Evolutionary conservation across 2,329 filamentous ascomycete species (phyloP), one percentile per base, ranked within the genome.

Genomic region (Aureobasidium zeae): DNA sequence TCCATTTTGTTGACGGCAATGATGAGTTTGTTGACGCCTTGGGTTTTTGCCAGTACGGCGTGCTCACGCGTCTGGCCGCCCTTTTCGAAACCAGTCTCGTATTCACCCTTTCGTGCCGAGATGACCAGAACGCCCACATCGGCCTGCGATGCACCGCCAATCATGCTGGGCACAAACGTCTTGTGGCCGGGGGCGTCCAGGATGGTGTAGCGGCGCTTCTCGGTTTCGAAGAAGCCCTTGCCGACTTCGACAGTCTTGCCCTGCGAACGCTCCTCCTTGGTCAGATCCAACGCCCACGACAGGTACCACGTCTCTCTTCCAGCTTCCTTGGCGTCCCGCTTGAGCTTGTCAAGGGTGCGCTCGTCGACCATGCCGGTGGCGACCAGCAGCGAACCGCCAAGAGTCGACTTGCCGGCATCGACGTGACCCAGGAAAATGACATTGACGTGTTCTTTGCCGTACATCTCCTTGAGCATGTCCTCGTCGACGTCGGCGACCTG

Each of bases 1-100:
- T 98, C 91, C 93, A 98, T 98, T 74, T 98, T 98, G 77, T 98
- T 98, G 62, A 95, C 88, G 42, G 76, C 91, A 21, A 98, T 81
- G 33, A 96, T 73, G 45, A 98, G 75, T 69, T 95, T 95, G 74
- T 94, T 94, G 48, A 98, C 91, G 66, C 91, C 91, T 62, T 94
- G 89, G 1, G 93, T 98, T 70, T 96, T 94, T 54, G 93, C 93
- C 60, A 98, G 74, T 72, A 98, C 86, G 45, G 93, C 91, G 66
- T 96, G 89, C 75, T 98, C 91, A 61, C 91, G 79, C 43, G 91
- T 98, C 66, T 98, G 91, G 26, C 91, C 89, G 51, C 91, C 91
- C 71, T 83, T 84, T 57, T 98, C 91, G 63, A 98, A 98, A 37
- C 91, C 91, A 24, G 91, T 96, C 68, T 98, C 91, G 65, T 96